These are phyloP conservation scores for Naganishia antarctica DNA, from an alignment of 768 basidiomycete species.

Conservation along the genomic window DNA sequence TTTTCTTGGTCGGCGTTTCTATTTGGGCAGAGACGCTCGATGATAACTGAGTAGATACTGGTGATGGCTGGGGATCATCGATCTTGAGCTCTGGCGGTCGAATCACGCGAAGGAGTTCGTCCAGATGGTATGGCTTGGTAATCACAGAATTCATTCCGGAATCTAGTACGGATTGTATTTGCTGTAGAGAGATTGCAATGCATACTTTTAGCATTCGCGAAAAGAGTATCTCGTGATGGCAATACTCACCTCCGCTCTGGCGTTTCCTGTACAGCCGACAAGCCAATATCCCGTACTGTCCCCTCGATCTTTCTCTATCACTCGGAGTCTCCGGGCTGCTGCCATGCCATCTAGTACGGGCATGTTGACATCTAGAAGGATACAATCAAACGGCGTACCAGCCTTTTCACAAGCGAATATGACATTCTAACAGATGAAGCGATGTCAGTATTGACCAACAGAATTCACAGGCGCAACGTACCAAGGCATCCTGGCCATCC, in stretches of 20 bases:
- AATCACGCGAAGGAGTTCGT: background rate
- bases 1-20: background rate
- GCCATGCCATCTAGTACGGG: conserved; percentile 23
- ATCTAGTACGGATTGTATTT: conserved; percentile 18
- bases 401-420: conserved; percentile 19
- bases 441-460: background rate
- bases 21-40: background rate
- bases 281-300: conserved; percentile 11
- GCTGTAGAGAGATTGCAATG: conserved; percentile 6
- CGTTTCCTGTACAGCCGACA: conserved; percentile 28
- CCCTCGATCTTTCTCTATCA: conserved; percentile 13
- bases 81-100: conserved; percentile 4
- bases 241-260: conserved; percentile 19
- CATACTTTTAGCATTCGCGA: background rate
- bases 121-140: conserved; percentile 25
- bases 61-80: background rate
- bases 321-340: conserved; percentile 1
- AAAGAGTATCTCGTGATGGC: too few relatives aligned
- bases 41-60: too few relatives aligned
- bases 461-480: background rate
- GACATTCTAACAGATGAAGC: background rate
- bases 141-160: conserved; percentile 26
- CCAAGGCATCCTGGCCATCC: conserved; percentile 26
- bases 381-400: conserved; percentile 24
- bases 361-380: conserved; percentile 25